Evolutionary conservation across 352 stramenopile species (phyloP).

Genomic region (Pythium chondricola): DNA sequence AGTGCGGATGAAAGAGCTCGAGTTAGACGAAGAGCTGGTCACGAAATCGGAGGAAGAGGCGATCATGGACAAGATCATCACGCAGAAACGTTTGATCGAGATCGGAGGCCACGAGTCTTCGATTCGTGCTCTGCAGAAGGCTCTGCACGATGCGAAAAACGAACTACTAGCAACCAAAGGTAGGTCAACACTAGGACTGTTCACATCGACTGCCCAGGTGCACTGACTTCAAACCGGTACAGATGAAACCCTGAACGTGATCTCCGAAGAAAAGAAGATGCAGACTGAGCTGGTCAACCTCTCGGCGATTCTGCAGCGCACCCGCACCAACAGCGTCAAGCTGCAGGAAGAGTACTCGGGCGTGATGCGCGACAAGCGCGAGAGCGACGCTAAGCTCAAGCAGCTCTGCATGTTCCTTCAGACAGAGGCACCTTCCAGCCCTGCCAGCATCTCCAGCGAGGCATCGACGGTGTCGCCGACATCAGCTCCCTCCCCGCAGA

Average conservation of each 20-base stretch:
- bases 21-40: conserved; percentile 48
- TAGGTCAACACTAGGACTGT: too few relatives aligned
- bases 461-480: not conserved
- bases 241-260: conserved; percentile 49
- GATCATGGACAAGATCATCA: conserved; percentile 44
- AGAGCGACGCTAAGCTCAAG: conserved; percentile 47
- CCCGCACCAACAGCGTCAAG: conserved; percentile 28
- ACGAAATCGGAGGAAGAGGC: conserved; percentile 37
- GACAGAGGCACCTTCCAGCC: conserved; percentile 7
- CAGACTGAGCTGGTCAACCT: conserved; percentile 41
- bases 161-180: conserved; percentile 49
- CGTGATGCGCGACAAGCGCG: conserved; percentile 38
- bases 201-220: too few relatives aligned
- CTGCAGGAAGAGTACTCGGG: conserved; percentile 45
- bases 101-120: conserved; percentile 55
- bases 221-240: too few relatives aligned
- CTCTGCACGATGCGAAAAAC: conserved; percentile 38
- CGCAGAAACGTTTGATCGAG: conserved; percentile 57
- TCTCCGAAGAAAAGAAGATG: conserved; percentile 48
- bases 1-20: conserved; percentile 53
- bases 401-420: conserved; percentile 53
- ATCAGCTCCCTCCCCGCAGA: conserved; percentile 15
- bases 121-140: conserved; percentile 47
- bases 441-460: not conserved
- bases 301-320: conserved; percentile 26